Evolutionary conservation across 108 stramenopile species (phyloP), one percentile per base, ranked within the genome.

Genomic region (Nitzschia inconspicua): DNA sequence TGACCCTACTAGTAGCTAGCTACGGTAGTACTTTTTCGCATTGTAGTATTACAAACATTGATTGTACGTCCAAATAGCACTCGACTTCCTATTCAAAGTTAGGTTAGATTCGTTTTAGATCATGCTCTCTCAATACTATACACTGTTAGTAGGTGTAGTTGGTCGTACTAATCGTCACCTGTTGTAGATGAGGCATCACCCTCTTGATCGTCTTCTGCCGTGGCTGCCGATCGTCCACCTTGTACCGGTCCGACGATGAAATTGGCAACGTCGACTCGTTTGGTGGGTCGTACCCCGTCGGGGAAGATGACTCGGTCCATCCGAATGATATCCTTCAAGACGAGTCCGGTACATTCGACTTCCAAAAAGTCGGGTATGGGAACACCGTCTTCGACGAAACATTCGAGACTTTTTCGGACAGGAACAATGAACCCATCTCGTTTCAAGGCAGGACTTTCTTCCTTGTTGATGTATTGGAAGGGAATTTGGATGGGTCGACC

Each of bases 401-500:
- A 83, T 18, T 86, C 83, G 7, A 89, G 59, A 16, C 56, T 54
- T n/a, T 76, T 68, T 57, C 76, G 79, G 23, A 84, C 76, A 36
- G 85, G 78, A 37, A 80, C 76, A 22, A 94, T 73, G 42, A 83
- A 94, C 18, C 88, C 88, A 22, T 85, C 86, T 8, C 83, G 68
- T 62, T 89, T 93, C 78, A 93, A 68, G 4, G 88, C 88, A 22
- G 80, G 84, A 47, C 71, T 74, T 58, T 87, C 85, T 68, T 93
- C 91, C 41, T 80, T 65, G 55, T 93, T 93, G 41, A 84, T 59
- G 28, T 73, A 64, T 0, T 42, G 42, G 26, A 93, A 49, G 9
- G 92, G 92, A 50, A 93, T 66, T 25, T 71, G 68, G 39, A 93
- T 74, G 8, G 86, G 84, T 65, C 85, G 73, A 9, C 68, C 76